phyloP scores from a whole-genome alignment of 495 filamentous ascomycete genomes.

The Aspergillus nidulans region DNA sequence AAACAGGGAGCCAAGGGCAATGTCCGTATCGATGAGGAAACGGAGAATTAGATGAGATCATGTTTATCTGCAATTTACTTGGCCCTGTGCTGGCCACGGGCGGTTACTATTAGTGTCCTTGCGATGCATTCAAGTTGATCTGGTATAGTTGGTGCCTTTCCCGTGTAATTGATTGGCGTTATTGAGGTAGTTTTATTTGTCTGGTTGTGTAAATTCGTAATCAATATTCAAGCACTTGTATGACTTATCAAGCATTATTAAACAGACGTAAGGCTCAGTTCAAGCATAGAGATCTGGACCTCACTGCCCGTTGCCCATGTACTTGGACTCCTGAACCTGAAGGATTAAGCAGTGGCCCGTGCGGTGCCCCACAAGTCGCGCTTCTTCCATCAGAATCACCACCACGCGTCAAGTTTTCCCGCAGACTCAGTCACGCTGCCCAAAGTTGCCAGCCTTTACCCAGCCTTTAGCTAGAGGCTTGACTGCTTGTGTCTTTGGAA shows the following conservation, averaged over 20 bases:
- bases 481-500: neutral
- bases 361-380: slow-evolving; percentile 25
- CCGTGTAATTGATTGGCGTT: slow-evolving; percentile 11
- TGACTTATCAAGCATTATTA: neutral
- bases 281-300: no score
- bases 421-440: neutral
- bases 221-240: no score
- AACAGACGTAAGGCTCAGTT: no score
- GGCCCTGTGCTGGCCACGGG: slow-evolving; percentile 22
- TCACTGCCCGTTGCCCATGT: no score
- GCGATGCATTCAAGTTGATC: neutral
- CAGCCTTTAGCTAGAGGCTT: no score
- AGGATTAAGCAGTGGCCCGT: slow-evolving; percentile 34
- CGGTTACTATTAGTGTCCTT: neutral
- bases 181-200: slow-evolving; percentile 8
- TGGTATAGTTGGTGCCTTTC: slow-evolving; percentile 3
- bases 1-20: neutral
- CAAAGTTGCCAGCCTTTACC: no score
- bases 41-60: neutral
- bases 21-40: neutral
- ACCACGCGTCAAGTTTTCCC: neutral
- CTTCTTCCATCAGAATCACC: slow-evolving; percentile 2
- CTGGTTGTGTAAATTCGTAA: slow-evolving; percentile 10
- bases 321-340: no score
- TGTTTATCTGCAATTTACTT: neutral